Base-by-base conservation (phyloP, 108 stramenopile genomes). In the Fistulifera solaris region DNA sequence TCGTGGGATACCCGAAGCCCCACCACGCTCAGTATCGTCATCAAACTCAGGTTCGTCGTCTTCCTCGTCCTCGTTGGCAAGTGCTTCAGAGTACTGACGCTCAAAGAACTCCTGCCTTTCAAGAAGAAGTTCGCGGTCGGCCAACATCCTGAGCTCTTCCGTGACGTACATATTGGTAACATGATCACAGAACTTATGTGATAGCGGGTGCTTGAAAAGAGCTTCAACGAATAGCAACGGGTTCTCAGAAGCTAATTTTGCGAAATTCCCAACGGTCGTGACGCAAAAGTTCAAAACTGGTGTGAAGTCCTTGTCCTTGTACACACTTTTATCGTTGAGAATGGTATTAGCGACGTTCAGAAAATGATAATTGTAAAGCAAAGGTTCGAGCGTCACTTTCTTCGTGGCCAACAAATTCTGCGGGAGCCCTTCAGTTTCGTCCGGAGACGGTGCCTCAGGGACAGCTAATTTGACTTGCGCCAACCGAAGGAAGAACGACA, bases 91-190 rank as follows among this genome's bases (percentile, higher is more conserved):
- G 19, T 45, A 17, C 44, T 45, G 19, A 17, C 21, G 44, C 4
- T 45, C 44, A 17, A 45, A 45, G 11, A 21, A 17, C 11, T 45
- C 21, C 24, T 44, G 42, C 12, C 42, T 40, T 51, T 86, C 84
- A 26, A 77, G 52, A 31, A 88, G 56, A 27, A 77, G 50, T 21
- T 85, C 81, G 27, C 81, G 77, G 54, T 87, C 83, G 21, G 83
- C 83, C 40, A 87, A 78, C 83, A 87, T 85, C 2, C 81, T 78
- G 2, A 93, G 62, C 44, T 88, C 86, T 52, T 89, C 88, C 19
- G 66, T 79, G 6, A 94, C 81, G 54, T 90, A 94, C 52, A 72
- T 38, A 51, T 94, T 90, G 11, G 79, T 69, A 4, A 71, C 42
- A 0, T 76, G 46, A 48, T 88, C 85, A 46, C 88, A 88, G 12